Evolutionary conservation across 345 rosid genomes (phyloP).

Genomic region (Hypericum perforatum): DNA sequence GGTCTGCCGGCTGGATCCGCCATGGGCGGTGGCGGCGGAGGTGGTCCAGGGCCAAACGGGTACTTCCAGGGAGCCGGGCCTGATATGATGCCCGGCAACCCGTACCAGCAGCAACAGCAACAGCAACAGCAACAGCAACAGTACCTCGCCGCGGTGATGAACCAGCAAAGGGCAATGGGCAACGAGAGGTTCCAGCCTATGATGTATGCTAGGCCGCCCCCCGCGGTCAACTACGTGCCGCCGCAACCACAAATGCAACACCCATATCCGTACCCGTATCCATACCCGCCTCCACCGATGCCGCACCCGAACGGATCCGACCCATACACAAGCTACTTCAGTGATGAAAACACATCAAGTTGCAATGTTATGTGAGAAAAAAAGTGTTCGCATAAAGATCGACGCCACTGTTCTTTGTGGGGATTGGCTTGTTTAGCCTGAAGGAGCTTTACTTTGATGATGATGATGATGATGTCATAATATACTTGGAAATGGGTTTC

Average conservation of each 20-base stretch:
- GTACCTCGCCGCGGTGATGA: slow-evolving; percentile 66
- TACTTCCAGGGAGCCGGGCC: slow-evolving; percentile 62
- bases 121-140: slow-evolving; percentile 50
- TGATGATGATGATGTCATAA: slow-evolving; percentile 28
- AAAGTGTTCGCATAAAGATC: not conserved
- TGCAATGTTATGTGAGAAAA: slow-evolving; percentile 72
- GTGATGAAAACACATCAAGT: slow-evolving; percentile 81
- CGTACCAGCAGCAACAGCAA: slow-evolving; percentile 34
- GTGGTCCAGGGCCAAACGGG: slow-evolving; percentile 18
- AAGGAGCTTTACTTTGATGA: slow-evolving; percentile 5
- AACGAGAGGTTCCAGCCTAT: slow-evolving; percentile 84
- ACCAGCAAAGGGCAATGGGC: slow-evolving; percentile 79
- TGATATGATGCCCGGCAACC: slow-evolving; percentile 60
- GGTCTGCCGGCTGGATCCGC: slow-evolving; percentile 63
- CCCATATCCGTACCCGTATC: slow-evolving; percentile 36
- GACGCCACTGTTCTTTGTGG: not conserved
- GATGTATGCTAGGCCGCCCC: slow-evolving; percentile 84
- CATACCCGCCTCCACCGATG: slow-evolving; percentile 30
- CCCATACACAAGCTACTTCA: slow-evolving; percentile 53
- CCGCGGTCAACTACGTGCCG: slow-evolving; percentile 78
- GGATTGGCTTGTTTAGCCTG: slow-evolving; percentile 12
- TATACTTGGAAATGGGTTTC: slow-evolving; percentile 44
- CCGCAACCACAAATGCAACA: slow-evolving; percentile 27
- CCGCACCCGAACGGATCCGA: slow-evolving; percentile 15
- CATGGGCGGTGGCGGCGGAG: slow-evolving; percentile 27